These are phyloP conservation scores for Dactylellina haptotyla DNA, from an alignment of 2,329 filamentous ascomycete genomes.

Conservation along the genomic window DNA sequence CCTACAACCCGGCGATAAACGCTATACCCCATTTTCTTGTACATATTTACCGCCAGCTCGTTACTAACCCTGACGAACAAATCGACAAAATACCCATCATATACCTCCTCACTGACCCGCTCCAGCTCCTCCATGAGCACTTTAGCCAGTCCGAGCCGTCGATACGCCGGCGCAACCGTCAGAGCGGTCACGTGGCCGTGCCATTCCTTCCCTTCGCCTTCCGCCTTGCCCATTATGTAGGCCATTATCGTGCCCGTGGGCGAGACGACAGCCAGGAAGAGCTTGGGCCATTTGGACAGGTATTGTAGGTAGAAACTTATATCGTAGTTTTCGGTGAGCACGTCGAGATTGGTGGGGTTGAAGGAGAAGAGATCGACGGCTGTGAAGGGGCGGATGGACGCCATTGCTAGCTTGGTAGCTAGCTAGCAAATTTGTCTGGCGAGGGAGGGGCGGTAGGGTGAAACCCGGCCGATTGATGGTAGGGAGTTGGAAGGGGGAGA, in stretches of 20 bases:
- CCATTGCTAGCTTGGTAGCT: constrained; percentile 68
- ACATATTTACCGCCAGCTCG: constrained; percentile 84
- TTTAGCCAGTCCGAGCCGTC: constrained; percentile 86
- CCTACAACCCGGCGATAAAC: constrained; percentile 88
- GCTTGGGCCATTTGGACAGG: constrained; percentile 91
- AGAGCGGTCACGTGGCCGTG: constrained; percentile 97
- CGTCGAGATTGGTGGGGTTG: constrained; percentile 94
- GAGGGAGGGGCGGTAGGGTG: background rate
- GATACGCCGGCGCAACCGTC: constrained; percentile 86
- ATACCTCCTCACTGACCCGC: constrained; percentile 76
- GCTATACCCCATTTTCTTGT: constrained; percentile 89
- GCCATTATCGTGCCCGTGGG: constrained; percentile 87
- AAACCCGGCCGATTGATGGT: background rate
- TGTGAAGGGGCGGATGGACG: constrained; percentile 84
- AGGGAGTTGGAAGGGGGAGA: constrained; percentile 26
- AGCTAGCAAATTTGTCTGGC: background rate
- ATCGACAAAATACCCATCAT: constrained; percentile 93
- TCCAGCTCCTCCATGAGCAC: constrained; percentile 84
- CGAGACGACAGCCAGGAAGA: constrained; percentile 92
- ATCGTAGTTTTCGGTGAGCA: constrained; percentile 97
- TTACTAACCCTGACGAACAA: constrained; percentile 92
- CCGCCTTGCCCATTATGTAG: constrained; percentile 92
- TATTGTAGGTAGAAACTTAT: constrained; percentile 96
- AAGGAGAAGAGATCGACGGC: constrained; percentile 86
- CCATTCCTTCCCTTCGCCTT: constrained; percentile 67